Conservation (phyloP, 345 rosid genomes). For the Moringa oleifera region DNA sequence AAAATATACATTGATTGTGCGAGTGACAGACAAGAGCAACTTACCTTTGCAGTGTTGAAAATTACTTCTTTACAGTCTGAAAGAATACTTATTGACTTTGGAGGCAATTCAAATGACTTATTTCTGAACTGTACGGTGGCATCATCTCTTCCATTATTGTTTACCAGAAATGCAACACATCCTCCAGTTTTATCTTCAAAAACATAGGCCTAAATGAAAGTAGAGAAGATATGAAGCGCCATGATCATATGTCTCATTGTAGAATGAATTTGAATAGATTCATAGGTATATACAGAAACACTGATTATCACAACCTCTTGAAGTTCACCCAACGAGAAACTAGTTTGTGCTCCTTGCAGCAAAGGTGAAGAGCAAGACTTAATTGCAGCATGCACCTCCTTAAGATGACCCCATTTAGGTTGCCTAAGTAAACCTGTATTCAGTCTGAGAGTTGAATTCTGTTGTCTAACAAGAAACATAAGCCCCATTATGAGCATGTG, state of each 20-base stretch:
- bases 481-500: too few relatives aligned
- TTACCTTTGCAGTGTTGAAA: slow-evolving; percentile 76
- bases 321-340: slow-evolving; percentile 51
- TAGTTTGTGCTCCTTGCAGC: slow-evolving; percentile 44
- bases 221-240: not conserved
- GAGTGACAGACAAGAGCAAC: not conserved
- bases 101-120: slow-evolving; percentile 41
- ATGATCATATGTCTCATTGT: too few relatives aligned
- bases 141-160: slow-evolving; percentile 27
- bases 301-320: slow-evolving; percentile 37
- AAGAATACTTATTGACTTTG: slow-evolving; percentile 65
- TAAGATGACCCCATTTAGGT: slow-evolving; percentile 87
- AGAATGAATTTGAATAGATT: not conserved
- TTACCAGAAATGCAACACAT: slow-evolving; percentile 84
- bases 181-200: slow-evolving; percentile 46
- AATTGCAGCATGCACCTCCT: slow-evolving; percentile 62
- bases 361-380: slow-evolving; percentile 44
- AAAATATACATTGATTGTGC: too few relatives aligned
- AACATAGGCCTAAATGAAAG: slow-evolving; percentile 52
- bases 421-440: slow-evolving; percentile 63
- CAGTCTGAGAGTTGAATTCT: too few relatives aligned
- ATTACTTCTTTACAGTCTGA: slow-evolving; percentile 49
- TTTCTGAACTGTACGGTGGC: slow-evolving; percentile 41
- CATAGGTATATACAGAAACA: not conserved
- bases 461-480: too few relatives aligned